Conservation (phyloP, 2,329 filamentous ascomycete genomes). For the Hypoxylon sp. region DNA sequence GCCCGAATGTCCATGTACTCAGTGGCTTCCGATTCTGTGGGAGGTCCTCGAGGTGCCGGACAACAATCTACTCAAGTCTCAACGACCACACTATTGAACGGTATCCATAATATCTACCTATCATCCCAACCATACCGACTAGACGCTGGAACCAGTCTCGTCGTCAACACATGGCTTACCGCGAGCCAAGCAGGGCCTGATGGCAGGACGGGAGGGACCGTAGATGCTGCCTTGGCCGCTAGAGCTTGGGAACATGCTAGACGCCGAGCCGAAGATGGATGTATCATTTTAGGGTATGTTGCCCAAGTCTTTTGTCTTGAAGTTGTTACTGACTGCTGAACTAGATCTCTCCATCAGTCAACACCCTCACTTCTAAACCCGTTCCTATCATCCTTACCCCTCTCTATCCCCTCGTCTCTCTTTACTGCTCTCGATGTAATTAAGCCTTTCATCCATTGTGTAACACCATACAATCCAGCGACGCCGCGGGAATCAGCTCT, state of each 20-base stretch:
- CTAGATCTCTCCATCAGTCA: conserved; percentile 88
- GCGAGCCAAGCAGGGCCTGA: conserved; percentile 78
- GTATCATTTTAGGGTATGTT: conserved; percentile 88
- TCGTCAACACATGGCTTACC: conserved; percentile 96
- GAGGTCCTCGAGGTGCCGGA: conserved; percentile 69
- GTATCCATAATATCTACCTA: conserved; percentile 89
- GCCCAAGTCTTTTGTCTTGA: conserved; percentile 32
- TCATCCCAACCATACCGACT: conserved; percentile 86
- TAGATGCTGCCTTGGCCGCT: conserved; percentile 83
- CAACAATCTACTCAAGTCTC: conserved; percentile 86
- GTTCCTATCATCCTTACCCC: conserved; percentile 84
- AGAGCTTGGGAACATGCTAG: conserved; percentile 97
- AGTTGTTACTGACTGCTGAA: conserved; percentile 43
- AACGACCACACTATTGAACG: conserved; percentile 92
- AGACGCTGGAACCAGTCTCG: conserved; percentile 90
- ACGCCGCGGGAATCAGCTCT: conserved; percentile 84
- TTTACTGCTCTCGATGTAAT: conserved; percentile 86
- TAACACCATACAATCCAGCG: conserved; percentile 91
- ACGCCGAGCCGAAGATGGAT: conserved; percentile 93
- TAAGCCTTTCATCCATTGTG: conserved; percentile 87
- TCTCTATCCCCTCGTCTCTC: conserved; percentile 81
- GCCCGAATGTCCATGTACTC: conserved; percentile 78
- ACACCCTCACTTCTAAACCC: conserved; percentile 87
- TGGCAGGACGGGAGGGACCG: conserved; percentile 79
- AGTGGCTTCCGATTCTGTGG: conserved; percentile 74